A percentile compares a stretch with the other conserved stretches of the same genome.
Evolutionary conservation across 192 early-diverging fungal genomes (phyloP).

Genomic region (Entophlyctis luteolus): DNA sequence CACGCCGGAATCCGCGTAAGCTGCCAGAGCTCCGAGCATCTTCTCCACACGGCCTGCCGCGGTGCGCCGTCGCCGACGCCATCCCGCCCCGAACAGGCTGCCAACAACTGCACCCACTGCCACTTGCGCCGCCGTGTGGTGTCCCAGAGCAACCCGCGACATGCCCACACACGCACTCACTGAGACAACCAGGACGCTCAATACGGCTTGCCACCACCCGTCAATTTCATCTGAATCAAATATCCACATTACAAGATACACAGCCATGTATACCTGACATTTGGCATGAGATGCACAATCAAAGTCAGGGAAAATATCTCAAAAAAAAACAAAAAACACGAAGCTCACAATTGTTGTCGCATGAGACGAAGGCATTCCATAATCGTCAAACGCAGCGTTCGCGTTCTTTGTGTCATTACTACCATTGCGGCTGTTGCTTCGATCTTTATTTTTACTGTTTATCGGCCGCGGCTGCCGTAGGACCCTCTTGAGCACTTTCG

Average conservation of each 20-base stretch:
- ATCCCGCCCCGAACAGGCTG: not conserved
- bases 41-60: too few relatives aligned
- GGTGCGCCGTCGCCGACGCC: too few relatives aligned
- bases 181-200: not conserved
- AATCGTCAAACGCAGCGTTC: too few relatives aligned
- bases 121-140: not conserved
- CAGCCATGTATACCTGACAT: too few relatives aligned
- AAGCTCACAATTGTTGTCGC: not conserved
- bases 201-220: too few relatives aligned
- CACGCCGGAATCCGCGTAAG: too few relatives aligned
- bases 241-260: too few relatives aligned
- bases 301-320: too few relatives aligned
- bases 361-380: slow-evolving; percentile 5
- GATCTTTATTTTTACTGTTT: not conserved
- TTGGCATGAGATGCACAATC: too few relatives aligned
- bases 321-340: too few relatives aligned
- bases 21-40: too few relatives aligned
- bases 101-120: not conserved
- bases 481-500: not conserved
- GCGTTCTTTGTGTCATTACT: not conserved
- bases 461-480: not conserved
- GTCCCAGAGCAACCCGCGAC: not conserved
- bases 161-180: not conserved
- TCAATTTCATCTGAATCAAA: too few relatives aligned
- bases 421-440: not conserved